phyloP scores from a whole-genome alignment of 768 basidiomycete species.

The Collybiopsis luxurians region DNA sequence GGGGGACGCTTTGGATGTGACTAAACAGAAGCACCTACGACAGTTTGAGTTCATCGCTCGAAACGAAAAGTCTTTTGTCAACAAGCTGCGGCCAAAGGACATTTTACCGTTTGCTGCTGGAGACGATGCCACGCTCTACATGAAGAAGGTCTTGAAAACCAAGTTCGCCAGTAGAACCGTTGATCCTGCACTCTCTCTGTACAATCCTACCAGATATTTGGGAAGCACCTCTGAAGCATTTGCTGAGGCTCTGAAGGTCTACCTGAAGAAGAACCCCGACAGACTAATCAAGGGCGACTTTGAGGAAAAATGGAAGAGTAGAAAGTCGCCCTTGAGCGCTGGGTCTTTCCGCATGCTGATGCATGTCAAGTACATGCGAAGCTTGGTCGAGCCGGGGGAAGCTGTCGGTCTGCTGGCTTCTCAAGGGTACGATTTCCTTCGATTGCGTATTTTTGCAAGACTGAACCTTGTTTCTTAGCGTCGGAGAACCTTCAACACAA shows the following conservation, averaged over 20 bases:
- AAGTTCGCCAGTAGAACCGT: conserved; percentile 52
- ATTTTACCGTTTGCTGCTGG: conserved; percentile 58
- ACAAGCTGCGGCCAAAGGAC: conserved; percentile 61
- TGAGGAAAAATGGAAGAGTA: conserved; percentile 36
- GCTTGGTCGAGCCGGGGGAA: conserved; percentile 95
- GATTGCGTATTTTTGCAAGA: not conserved
- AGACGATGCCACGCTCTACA: conserved; percentile 66
- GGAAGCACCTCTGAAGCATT: conserved; percentile 94
- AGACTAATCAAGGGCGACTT: conserved; percentile 38
- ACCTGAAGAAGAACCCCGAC: conserved; percentile 72
- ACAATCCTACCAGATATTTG: conserved; percentile 74
- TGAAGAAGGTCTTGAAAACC: conserved; percentile 85
- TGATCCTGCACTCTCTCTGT: conserved; percentile 71
- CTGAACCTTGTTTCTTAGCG: conserved; percentile 44
- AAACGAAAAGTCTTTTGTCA: conserved; percentile 78
- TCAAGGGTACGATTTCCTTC: conserved; percentile 69
- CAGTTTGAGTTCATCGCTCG: conserved; percentile 92
- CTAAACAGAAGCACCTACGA: conserved; percentile 92
- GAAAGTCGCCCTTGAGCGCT: conserved; percentile 43
- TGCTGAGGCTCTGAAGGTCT: conserved; percentile 74
- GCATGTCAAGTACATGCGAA: conserved; percentile 91
- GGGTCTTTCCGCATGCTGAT: conserved; percentile 78
- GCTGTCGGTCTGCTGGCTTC: conserved; percentile 97
- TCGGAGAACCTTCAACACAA: conserved; percentile 98
- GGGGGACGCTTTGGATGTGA: conserved; percentile 94